A percentile compares a stretch with the other conserved stretches of the same genome.
phyloP scores from a whole-genome alignment of 306 rosid genomes.

The cucumber (Cucumis sativus) region Cucumber_9930_V3 NC_026658.2:14694501-14695000 shows the following conservation, averaged over 20 bases:
- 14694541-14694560: slow-evolving; percentile 12
- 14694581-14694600: slow-evolving; percentile 76
- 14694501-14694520: slow-evolving; percentile 7
- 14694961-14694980: background rate
- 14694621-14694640: slow-evolving; percentile 28
- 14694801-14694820: background rate
- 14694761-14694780: background rate
- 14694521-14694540: background rate
- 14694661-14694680: background rate
- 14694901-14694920: background rate
- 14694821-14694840: background rate
- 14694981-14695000: background rate
- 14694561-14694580: slow-evolving; percentile 55
- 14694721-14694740: background rate
- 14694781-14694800: background rate
- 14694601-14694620: slow-evolving; percentile 51
- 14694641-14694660: background rate
- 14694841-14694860: background rate
- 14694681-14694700: background rate
- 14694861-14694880: background rate
- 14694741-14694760: background rate
- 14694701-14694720: background rate
- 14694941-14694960: background rate
- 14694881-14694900: background rate
- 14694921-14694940: background rate